A percentile compares a stretch with the other conserved stretches of the same genome.
These are phyloP conservation scores for Xylogone sp. DNA, from an alignment of 2,329 filamentous ascomycete genomes.

Conservation along the genomic window DNA sequence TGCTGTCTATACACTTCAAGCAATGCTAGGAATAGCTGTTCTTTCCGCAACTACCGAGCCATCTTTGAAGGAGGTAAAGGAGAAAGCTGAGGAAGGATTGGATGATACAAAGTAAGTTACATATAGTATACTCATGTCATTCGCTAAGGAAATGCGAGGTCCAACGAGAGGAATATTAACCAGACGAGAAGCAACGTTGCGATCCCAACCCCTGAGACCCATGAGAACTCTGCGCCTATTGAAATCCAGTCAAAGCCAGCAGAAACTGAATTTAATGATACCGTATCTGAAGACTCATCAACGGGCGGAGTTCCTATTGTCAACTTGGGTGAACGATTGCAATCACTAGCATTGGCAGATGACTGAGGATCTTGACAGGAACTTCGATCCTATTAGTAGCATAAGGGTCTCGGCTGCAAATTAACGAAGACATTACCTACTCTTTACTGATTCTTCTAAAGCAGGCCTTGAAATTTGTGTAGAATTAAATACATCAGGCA, in stretches of 20 bases:
- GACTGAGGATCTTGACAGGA: not conserved
- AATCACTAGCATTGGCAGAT: not conserved
- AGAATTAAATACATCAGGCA: too few species aligned
- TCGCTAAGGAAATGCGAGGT: too few species aligned
- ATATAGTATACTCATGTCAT: too few species aligned
- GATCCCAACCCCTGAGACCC: too few species aligned
- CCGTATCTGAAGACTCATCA: not conserved
- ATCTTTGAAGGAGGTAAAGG: too few species aligned
- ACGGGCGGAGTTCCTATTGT: not conserved
- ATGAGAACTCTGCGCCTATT: not conserved
- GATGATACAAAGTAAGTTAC: not conserved
- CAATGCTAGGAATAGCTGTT: constrained; percentile 62
- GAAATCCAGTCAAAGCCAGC: not conserved
- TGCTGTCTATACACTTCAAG: constrained; percentile 73
- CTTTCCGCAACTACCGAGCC: not conserved
- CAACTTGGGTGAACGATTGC: not conserved
- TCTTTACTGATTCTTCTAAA: too few species aligned
- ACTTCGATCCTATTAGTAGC: too few species aligned
- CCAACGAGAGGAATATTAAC: too few species aligned
- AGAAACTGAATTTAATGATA: not conserved
- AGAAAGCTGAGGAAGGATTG: not conserved
- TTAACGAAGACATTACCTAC: too few species aligned
- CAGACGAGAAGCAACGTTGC: too few species aligned
- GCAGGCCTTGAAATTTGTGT: too few species aligned
- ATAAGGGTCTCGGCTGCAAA: too few species aligned